A percentile compares a stretch with the other conserved stretches of the same genome.
Conservation (phyloP, 1,139 yeast genomes). For the Lodderomyces jiufengensis region DNA sequence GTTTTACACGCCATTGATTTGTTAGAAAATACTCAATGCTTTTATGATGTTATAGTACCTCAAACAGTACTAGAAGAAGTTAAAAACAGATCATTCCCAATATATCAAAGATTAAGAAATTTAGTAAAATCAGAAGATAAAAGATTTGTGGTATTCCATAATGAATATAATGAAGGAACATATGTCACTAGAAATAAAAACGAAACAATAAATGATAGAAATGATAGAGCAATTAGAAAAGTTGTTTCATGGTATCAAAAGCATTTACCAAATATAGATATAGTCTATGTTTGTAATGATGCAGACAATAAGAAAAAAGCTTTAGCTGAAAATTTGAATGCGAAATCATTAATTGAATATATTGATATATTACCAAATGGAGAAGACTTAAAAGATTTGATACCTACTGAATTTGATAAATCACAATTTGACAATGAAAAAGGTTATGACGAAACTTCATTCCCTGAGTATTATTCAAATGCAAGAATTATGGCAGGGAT, state of each 20-base stretch:
- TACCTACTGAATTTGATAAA: conserved; percentile 48
- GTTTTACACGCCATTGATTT: conserved; percentile 87
- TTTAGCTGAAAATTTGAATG: conserved; percentile 46
- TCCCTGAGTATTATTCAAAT: conserved; percentile 74
- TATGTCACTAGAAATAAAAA: conserved; percentile 57
- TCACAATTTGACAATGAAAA: conserved; percentile 10
- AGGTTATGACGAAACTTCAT: conserved; percentile 50
- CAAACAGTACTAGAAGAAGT: conserved; percentile 95
- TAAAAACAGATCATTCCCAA: conserved; percentile 80
- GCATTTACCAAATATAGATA: conserved; percentile 56
- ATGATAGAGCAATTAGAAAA: conserved; percentile 84
- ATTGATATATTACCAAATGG: conserved; percentile 70
- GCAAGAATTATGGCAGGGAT: conserved; percentile 89
- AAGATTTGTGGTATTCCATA: conserved; percentile 87
- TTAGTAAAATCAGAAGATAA: conserved; percentile 76
- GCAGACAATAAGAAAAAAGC: conserved; percentile 63
- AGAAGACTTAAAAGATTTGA: conserved; percentile 74
- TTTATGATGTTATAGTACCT: conserved; percentile 87
- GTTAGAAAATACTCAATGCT: conserved; percentile 71
- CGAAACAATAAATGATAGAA: conserved; percentile 84
- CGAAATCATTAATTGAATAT: conserved; percentile 61
- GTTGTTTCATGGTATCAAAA: conserved; percentile 67
- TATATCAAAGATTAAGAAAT: conserved; percentile 78
- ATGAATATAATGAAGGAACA: conserved; percentile 79
- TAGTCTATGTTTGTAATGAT: conserved; percentile 78